A percentile compares a stretch with the other conserved stretches of the same genome.
phyloP scores from a whole-genome alignment of 805 yeast genomes.

The Candida germanica region DNA sequence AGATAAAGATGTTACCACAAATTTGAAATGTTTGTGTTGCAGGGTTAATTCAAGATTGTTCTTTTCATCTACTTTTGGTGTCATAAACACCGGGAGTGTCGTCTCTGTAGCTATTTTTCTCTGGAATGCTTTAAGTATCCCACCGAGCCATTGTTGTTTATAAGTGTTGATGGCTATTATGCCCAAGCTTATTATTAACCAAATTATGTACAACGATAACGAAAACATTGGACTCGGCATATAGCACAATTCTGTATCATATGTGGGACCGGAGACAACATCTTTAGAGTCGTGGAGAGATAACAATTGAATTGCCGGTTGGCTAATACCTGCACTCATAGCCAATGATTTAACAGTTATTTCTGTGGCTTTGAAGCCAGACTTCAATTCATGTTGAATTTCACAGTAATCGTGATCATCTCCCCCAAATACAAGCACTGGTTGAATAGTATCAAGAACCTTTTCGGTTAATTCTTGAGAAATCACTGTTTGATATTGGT shows the following conservation, averaged over 20 bases:
- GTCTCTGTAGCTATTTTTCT: background rate
- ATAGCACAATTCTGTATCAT: slow-evolving; percentile 49
- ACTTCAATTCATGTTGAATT: slow-evolving; percentile 46
- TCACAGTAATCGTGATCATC: slow-evolving; percentile 98
- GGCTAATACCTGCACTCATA: slow-evolving; percentile 40
- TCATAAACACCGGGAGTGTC: background rate
- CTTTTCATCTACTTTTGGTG: background rate
- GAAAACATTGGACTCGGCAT: slow-evolving; percentile 54
- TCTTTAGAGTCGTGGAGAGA: slow-evolving; percentile 40
- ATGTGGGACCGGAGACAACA: slow-evolving; percentile 16
- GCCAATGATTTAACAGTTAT: slow-evolving; percentile 38
- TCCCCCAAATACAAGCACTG: slow-evolving; percentile 75
- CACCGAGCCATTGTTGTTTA: background rate
- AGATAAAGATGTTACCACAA: background rate
- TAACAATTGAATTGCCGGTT: slow-evolving; percentile 42
- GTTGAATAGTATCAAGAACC: slow-evolving; percentile 57
- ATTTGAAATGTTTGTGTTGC: background rate
- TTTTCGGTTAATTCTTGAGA: slow-evolving; percentile 54
- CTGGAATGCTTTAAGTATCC: background rate
- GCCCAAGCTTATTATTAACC: slow-evolving; percentile 15
- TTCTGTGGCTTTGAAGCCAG: slow-evolving; percentile 21
- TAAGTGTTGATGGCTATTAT: slow-evolving; percentile 12
- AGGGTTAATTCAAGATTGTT: background rate
- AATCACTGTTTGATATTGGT: slow-evolving; percentile 85
- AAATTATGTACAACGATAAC: slow-evolving; percentile 29